Evolutionary conservation across 169 alveolate species (phyloP).

Genomic region (Eimeria tenella): DNA sequence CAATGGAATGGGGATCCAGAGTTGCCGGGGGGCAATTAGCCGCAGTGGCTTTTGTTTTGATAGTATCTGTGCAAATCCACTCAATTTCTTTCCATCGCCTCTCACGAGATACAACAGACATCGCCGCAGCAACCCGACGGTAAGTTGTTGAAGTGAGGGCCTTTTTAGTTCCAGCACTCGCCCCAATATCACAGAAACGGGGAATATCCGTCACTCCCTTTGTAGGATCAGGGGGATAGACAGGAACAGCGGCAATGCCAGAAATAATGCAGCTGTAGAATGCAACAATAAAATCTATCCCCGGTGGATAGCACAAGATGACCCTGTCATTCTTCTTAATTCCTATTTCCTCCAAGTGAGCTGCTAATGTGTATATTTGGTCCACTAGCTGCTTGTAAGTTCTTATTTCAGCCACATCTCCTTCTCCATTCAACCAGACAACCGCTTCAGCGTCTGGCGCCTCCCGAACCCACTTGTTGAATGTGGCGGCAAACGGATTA

Average conservation of each 20-base stretch:
- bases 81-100: conserved; percentile 62
- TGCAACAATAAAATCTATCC: conserved; percentile 84
- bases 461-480: conserved; percentile 38
- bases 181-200: conserved; percentile 85
- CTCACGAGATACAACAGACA: conserved; percentile 66
- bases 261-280: conserved; percentile 82
- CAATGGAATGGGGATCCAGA: conserved; percentile 74
- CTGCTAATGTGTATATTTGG: conserved; percentile 73
- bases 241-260: conserved; percentile 87
- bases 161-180: conserved; percentile 77
- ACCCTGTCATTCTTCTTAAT: conserved; percentile 81
- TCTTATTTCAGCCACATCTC: conserved; percentile 43
- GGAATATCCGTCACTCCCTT: conserved; percentile 83
- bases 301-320: conserved; percentile 85
- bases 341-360: conserved; percentile 77
- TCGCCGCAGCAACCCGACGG: conserved; percentile 57
- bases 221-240: conserved; percentile 87
- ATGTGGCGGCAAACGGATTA: conserved; percentile 62
- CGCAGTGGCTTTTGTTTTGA: conserved; percentile 23
- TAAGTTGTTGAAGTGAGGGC: conserved; percentile 81
- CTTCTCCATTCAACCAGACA: conserved; percentile 78
- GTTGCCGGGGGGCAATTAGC: not conserved
- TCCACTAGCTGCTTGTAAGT: conserved; percentile 79
- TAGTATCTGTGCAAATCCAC: conserved; percentile 75
- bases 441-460: conserved; percentile 71